Percentiles rank a stretch among this genome's conserved stretches.
phyloP scores from a whole-genome alignment of 768 basidiomycete genomes.

The Naematelia encephala region DNA sequence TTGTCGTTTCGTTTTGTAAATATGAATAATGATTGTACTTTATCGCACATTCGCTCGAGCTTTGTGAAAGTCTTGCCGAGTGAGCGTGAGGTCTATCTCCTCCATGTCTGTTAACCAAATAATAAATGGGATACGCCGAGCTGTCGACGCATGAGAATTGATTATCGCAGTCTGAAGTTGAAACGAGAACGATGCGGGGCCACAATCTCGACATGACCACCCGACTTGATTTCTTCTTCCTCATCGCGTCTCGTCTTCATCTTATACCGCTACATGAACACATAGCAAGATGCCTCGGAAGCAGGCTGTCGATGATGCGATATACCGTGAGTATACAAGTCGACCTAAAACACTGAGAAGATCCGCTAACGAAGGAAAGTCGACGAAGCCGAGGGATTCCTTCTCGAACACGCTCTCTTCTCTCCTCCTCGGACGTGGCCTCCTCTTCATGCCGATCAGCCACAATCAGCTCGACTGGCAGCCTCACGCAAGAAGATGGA shows the following conservation, averaged over 20 bases:
- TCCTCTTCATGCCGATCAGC: conserved; percentile 18
- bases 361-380: conserved; percentile 12
- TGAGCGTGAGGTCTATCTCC: no score
- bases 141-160: no score
- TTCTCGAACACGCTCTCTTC: conserved; percentile 41
- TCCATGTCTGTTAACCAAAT: no score
- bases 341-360: no score
- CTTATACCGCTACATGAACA: background rate
- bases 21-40: no score
- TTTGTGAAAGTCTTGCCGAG: no score
- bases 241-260: background rate
- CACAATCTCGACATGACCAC: background rate
- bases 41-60: no score
- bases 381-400: conserved; percentile 45
- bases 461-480: conserved; percentile 15
- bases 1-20: background rate
- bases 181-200: background rate
- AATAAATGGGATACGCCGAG: no score
- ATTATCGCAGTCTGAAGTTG: no score
- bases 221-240: background rate
- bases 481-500: conserved; percentile 37
- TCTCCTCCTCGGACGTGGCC: conserved; percentile 43
- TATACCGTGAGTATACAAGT: conserved; percentile 23
- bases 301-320: conserved; percentile 21
- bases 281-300: conserved; percentile 15